Evolutionary conservation across 495 filamentous ascomycete species (phyloP).

Genomic region (Aspergillus hancockii): DNA sequence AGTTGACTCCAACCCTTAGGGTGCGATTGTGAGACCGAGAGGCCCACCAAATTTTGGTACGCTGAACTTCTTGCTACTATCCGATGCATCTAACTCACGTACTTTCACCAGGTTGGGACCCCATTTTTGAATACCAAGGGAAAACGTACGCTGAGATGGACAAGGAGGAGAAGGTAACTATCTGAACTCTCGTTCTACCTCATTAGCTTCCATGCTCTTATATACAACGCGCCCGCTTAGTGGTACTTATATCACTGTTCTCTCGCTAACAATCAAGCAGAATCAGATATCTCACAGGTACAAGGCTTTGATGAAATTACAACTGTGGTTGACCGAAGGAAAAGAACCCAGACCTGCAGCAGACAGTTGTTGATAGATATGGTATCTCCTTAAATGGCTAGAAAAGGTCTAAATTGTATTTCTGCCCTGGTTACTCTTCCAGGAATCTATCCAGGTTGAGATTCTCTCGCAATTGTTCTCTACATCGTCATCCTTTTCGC

Average conservation of each 20-base stretch:
- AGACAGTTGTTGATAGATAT: not conserved
- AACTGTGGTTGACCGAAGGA: constrained; percentile 71
- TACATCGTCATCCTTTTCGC: constrained; percentile 78
- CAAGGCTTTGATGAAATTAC: constrained; percentile 82
- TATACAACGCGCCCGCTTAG: not conserved
- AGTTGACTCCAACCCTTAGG: constrained; percentile 32
- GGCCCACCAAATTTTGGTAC: constrained; percentile 81
- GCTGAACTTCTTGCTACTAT: constrained; percentile 25
- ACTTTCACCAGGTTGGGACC: constrained; percentile 75
- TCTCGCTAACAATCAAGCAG: constrained; percentile 32
- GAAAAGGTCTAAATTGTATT: constrained; percentile 22
- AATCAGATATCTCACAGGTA: constrained; percentile 90
- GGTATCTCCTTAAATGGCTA: constrained; percentile 21
- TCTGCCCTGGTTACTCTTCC: constrained; percentile 63
- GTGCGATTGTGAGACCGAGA: constrained; percentile 43
- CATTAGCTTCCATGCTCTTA: not conserved
- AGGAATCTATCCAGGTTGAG: constrained; percentile 75
- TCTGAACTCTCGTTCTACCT: not conserved
- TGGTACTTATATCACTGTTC: not conserved
- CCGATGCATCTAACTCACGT: not conserved
- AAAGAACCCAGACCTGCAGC: constrained; percentile 10
- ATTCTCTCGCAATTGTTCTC: constrained; percentile 86
- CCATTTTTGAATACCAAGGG: constrained; percentile 93
- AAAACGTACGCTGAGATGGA: constrained; percentile 98
- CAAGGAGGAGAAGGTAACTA: constrained; percentile 68